These are phyloP conservation scores for Paramarasmius palmivorus DNA, from an alignment of 1,284 basidiomycete species.

Conservation along the genomic window DNA sequence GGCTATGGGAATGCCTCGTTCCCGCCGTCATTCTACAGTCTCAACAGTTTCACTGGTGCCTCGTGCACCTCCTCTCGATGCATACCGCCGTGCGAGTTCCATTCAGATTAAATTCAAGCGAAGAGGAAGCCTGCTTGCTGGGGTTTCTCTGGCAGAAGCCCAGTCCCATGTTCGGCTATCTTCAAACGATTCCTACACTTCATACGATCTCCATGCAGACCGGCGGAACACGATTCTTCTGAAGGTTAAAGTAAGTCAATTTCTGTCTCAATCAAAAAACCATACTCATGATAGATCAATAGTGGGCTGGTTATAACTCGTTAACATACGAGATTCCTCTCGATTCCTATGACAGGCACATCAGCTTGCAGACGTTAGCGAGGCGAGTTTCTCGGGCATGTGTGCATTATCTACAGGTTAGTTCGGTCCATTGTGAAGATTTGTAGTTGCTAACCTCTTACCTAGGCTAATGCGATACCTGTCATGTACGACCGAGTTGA, in stretches of 20 bases:
- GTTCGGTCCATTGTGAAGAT: conserved; percentile 14
- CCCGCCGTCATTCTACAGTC: conserved; percentile 57
- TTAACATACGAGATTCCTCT: conserved; percentile 77
- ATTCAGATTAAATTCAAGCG: conserved; percentile 70
- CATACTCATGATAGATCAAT: background rate
- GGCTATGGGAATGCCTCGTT: conserved; percentile 33
- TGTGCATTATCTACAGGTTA: conserved; percentile 73
- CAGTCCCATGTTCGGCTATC: conserved; percentile 62
- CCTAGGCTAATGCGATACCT: conserved; percentile 62
- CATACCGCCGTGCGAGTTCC: conserved; percentile 45
- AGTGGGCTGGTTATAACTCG: conserved; percentile 74
- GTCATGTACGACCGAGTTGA: conserved; percentile 69
- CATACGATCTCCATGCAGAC: conserved; percentile 66
- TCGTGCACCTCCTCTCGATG: conserved; percentile 40
- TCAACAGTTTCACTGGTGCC: conserved; percentile 45
- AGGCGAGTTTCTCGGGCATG: conserved; percentile 69
- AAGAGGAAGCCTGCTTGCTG: conserved; percentile 64
- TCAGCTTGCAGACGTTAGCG: conserved; percentile 66
- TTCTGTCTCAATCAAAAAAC: too few relatives aligned
- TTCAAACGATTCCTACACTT: conserved; percentile 56
- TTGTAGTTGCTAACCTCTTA: conserved; percentile 15
- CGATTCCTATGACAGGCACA: conserved; percentile 63
- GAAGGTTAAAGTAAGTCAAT: conserved; percentile 58
- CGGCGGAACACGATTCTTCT: conserved; percentile 57
- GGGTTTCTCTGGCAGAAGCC: conserved; percentile 70